Evolutionary conservation across 2,329 filamentous ascomycete genomes (phyloP).

Genomic region (Mariannaea sp.): DNA sequence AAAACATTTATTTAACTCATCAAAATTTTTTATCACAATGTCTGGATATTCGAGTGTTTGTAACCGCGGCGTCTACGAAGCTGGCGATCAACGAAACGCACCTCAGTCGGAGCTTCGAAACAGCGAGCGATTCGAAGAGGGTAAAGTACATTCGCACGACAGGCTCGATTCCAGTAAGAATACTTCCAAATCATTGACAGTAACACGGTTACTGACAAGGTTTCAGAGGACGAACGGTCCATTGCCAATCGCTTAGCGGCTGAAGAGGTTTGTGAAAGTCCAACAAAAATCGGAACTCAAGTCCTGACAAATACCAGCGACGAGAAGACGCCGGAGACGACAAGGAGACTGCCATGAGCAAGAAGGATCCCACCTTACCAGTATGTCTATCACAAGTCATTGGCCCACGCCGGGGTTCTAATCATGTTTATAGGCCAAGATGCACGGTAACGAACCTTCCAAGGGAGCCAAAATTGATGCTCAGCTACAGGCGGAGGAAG

Average conservation of each 20-base stretch:
- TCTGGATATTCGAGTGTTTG: conserved; percentile 68
- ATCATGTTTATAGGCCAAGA: conserved; percentile 51
- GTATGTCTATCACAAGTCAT: conserved; percentile 46
- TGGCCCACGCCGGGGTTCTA: no score
- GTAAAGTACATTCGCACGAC: conserved; percentile 70
- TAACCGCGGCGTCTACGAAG: conserved; percentile 69
- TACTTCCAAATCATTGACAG: conserved; percentile 47
- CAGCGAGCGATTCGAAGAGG: conserved; percentile 70
- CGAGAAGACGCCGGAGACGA: conserved; percentile 53
- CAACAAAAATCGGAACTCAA: neutral
- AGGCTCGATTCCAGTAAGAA: conserved; percentile 72
- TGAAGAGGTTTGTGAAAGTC: conserved; percentile 55
- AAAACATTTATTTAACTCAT: neutral
- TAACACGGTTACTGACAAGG: conserved; percentile 23
- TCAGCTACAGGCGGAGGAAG: conserved; percentile 69
- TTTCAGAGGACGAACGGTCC: conserved; percentile 68
- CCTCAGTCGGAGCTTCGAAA: conserved; percentile 57
- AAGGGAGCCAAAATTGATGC: conserved; percentile 75
- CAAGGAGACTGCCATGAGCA: conserved; percentile 46
- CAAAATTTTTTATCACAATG: conserved; percentile 35
- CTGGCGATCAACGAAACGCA: conserved; percentile 73
- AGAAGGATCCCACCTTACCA: conserved; percentile 66
- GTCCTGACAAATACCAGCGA: conserved; percentile 19
- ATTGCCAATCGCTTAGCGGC: conserved; percentile 73
- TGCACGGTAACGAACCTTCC: conserved; percentile 75